phyloP scores from a whole-genome alignment of 805 yeast genomes.

The Grigorovia humatica region DNA sequence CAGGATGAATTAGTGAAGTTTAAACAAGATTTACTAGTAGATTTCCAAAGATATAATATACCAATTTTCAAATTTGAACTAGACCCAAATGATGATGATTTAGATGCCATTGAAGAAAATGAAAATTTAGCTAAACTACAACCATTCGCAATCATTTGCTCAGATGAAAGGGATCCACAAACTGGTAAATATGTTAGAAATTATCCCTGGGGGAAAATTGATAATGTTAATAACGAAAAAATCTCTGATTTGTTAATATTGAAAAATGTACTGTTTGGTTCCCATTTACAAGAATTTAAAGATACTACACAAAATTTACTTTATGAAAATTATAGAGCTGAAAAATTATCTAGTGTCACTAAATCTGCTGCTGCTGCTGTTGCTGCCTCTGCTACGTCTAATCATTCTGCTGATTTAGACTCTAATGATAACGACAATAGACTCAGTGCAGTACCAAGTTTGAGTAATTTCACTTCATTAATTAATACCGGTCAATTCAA shows the following conservation, averaged over 20 bases:
- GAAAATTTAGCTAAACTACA: conserved; percentile 50
- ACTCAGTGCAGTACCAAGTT: conserved; percentile 28
- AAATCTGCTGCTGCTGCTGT: conserved; percentile 2
- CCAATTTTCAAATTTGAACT: conserved; percentile 65
- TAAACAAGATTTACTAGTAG: conserved; percentile 49
- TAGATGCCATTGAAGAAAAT: conserved; percentile 61
- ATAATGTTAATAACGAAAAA: conserved; percentile 39
- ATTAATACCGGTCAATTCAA: conserved; percentile 28
- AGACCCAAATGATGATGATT: conserved; percentile 60
- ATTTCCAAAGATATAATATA: conserved; percentile 56
- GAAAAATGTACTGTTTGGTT: conserved; percentile 64
- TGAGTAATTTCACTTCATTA: conserved; percentile 28
- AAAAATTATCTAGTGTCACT: conserved; percentile 53
- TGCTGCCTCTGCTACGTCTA: too few species aligned
- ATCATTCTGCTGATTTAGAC: neutral
- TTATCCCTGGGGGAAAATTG: conserved; percentile 61
- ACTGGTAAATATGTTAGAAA: conserved; percentile 53
- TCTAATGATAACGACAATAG: conserved; percentile 9
- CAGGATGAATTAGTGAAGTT: conserved; percentile 45
- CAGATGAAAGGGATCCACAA: conserved; percentile 44
- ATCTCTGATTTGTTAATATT: conserved; percentile 46
- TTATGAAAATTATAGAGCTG: conserved; percentile 74
- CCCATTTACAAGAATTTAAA: conserved; percentile 74
- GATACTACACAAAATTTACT: conserved; percentile 69
- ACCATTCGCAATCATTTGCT: conserved; percentile 65